phyloP scores from a whole-genome alignment of 2,329 filamentous ascomycete species.

The Samsoniella hepiali region DNA sequence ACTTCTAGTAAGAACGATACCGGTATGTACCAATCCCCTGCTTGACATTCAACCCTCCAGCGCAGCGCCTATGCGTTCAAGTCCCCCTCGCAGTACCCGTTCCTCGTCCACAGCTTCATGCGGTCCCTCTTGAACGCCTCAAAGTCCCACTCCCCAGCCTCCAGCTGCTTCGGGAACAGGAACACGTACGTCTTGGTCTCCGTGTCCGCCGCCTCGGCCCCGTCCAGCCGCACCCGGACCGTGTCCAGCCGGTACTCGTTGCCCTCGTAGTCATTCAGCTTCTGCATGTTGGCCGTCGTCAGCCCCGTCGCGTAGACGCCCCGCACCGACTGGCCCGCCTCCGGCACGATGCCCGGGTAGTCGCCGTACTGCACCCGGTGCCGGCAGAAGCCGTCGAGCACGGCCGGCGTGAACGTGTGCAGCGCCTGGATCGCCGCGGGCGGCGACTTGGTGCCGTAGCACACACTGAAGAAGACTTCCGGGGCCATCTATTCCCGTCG shows the following conservation, averaged over 20 bases:
- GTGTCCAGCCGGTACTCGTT: conserved; percentile 58
- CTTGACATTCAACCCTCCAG: background rate
- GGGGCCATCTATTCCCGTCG: conserved; percentile 63
- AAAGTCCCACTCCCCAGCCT: conserved; percentile 83
- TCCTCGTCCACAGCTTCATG: conserved; percentile 50
- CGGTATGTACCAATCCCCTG: background rate
- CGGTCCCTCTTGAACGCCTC: conserved; percentile 77
- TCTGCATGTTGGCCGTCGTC: conserved; percentile 69
- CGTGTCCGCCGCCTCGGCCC: conserved; percentile 40
- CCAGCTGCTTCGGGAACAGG: conserved; percentile 49
- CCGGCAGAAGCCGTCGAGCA: conserved; percentile 72
- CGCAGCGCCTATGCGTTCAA: background rate
- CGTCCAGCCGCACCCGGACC: conserved; percentile 44
- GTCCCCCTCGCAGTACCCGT: conserved; percentile 38
- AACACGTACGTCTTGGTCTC: conserved; percentile 60
- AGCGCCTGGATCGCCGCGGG: conserved; percentile 51
- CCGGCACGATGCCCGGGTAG: conserved; percentile 74
- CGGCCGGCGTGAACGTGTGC: conserved; percentile 65
- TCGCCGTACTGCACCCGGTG: conserved; percentile 65
- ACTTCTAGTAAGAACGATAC: background rate
- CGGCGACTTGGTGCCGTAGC: conserved; percentile 57
- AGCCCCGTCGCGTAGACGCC: conserved; percentile 77
- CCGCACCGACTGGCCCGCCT: conserved; percentile 57
- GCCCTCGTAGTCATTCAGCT: conserved; percentile 82
- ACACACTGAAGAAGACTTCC: conserved; percentile 80